These are phyloP conservation scores for Epichloe elymi DNA, from an alignment of 2,329 filamentous ascomycete genomes.

Conservation along the genomic window DNA sequence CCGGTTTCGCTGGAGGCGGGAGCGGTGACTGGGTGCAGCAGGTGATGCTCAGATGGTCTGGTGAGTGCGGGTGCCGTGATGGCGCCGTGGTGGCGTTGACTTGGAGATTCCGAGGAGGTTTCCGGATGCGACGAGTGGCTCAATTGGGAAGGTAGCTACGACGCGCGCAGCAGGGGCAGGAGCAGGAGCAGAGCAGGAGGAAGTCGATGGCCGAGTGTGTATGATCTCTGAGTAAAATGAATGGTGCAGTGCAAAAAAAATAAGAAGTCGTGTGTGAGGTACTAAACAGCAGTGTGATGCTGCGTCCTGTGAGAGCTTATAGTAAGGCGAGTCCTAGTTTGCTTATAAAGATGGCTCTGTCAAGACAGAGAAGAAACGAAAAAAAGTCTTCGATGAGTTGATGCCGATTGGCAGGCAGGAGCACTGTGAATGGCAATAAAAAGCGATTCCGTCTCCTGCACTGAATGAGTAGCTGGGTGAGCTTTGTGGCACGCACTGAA, in stretches of 20 bases:
- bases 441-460: not conserved
- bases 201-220: not conserved
- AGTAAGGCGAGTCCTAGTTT: not conserved
- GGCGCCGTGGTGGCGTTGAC: not conserved
- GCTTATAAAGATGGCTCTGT: not conserved
- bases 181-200: not conserved
- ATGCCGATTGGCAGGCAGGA: not conserved
- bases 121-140: constrained; percentile 2
- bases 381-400: not conserved
- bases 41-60: not conserved
- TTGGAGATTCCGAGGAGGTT: not conserved
- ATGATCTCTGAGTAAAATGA: not conserved
- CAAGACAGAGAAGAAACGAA: not conserved
- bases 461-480: not conserved
- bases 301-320: not conserved
- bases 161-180: not conserved
- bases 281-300: not conserved
- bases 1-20: not conserved
- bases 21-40: constrained; percentile 1
- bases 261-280: not conserved
- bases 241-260: not conserved
- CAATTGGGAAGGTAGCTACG: constrained; percentile 8
- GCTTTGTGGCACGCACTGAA: constrained; percentile 2
- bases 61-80: not conserved
- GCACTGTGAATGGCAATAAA: constrained; percentile 1